Evolutionary conservation across 129 eudicot species (phyloP), one percentile per base, ranked within the genome.

Genomic region (Pseudognaphalium luteoalbum): DNA sequence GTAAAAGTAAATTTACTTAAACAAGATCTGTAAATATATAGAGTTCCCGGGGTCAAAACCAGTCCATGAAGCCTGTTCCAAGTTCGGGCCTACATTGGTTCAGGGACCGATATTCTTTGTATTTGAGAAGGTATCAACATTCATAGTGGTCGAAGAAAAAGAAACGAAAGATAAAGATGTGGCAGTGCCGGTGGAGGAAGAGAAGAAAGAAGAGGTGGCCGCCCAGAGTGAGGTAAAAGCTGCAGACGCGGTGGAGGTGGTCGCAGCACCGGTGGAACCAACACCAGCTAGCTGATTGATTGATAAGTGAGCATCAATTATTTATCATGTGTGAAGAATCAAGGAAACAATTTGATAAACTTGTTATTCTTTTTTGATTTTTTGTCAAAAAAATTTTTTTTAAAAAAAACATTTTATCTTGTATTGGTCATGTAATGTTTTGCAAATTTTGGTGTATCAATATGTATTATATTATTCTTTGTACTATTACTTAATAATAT

Each of bases 11-110:
- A 52, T 52, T 54, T 4, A 54, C 20, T 25, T 73, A 28, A 54
- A 28, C 32, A 44, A 56, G 68, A 30, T 61, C 16, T 71, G 29
- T 63, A 21, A 33, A 60, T 30, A 14, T 32, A 14, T 9, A 92
- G 97, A 92, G 28, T 92, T 92, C 62, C 97, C 97, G n/a, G 97
- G 97, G 4, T 85, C 96, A 8, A 92, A 87, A 72, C 72, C 89
- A 20, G 97, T 78, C 3, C 77, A 88, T 20, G 96, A 92, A 81
- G 96, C 96, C 19, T 71, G 82, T 61, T 44, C 89, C 32, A 87
- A 85, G 80, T 63, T 66, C 54, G 97, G 97, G 85, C 87, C 96
- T 29, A 81, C 81, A 8, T 80, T 73, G 11, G 79, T 92, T 66
- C 75, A 81, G 4, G 97, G 96, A 6, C 97, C 97, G 11, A 50